Evolutionary conservation across 257 asterid species (phyloP), one percentile per base, ranked within the genome.

Genomic region (Ilex asprella): DNA sequence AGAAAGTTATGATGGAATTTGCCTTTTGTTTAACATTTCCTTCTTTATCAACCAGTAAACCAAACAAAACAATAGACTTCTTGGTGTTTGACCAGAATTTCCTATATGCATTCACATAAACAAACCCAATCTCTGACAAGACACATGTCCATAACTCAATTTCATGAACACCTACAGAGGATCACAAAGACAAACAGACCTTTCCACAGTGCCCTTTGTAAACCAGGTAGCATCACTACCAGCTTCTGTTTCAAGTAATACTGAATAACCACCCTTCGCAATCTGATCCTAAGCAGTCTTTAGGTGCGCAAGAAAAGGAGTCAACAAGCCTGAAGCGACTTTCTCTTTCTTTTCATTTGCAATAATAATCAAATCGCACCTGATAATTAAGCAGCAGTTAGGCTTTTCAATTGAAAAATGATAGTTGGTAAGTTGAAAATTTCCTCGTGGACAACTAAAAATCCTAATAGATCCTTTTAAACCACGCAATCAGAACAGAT

Each of bases 191-290:
- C 60, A 62, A 32, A 71, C 83, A 47, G 76, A 92, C 99, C 99
- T 93, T 85, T 93, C 88, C 51, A 93, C 67, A 43, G 97, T 89
- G 69, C 90, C 90, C 84, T 93, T 93, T 31, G 99, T 89, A 77
- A 93, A 93, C 99, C 99, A 93, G 10, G 84, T 56, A 9, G 86
- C 73, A 66, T 85, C 94, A 60, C 63, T 71, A 21, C 70, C 78
- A 1, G 72, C 52, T 62, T 78, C 84, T 51, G 95, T 92, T 70
- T 85, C 87, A 63, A 93, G 90, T 63, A 81, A 70, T 68, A 93
- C 84, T 13, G 99, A 87, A 77, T 93, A 93, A 58, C 99, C 97
- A 62, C 97, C 97, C 79, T 84, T 84, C 12, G 79, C 79, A 73
- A 89, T 75, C 75, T 93, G 95, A 70, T 93, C 91, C 73, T 82